Evolutionary conservation across 2,329 filamentous ascomycete genomes (phyloP).

Genomic region (Rachicladosporium sp.): DNA sequence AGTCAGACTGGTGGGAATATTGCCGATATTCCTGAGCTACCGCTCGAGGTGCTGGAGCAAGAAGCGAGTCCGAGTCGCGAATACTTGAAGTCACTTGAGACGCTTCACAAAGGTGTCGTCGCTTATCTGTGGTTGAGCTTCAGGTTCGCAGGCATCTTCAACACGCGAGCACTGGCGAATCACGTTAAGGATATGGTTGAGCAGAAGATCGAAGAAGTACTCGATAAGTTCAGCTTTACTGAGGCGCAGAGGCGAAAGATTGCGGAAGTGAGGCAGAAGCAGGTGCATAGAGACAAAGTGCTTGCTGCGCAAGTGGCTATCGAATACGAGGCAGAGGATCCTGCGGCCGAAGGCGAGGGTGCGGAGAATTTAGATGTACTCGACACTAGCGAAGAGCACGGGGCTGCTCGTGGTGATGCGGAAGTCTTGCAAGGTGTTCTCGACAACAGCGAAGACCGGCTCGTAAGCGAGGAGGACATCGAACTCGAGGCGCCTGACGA

Average conservation of each 20-base stretch:
- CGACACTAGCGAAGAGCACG: background rate
- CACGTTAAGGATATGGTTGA: slow-evolving; percentile 71
- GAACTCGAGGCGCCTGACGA: slow-evolving; percentile 11
- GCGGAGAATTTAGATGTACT: too few species aligned
- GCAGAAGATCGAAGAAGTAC: slow-evolving; percentile 54
- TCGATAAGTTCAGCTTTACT: slow-evolving; percentile 44
- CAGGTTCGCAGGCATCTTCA: slow-evolving; percentile 71
- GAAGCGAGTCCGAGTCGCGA: slow-evolving; percentile 31
- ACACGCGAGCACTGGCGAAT: slow-evolving; percentile 60
- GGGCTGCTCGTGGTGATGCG: background rate
- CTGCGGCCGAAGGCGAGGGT: slow-evolving; percentile 6
- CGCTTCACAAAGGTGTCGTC: slow-evolving; percentile 68
- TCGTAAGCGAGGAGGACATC: slow-evolving; percentile 17
- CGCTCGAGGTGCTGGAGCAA: slow-evolving; percentile 60
- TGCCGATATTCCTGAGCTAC: slow-evolving; percentile 56
- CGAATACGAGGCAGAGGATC: slow-evolving; percentile 4
- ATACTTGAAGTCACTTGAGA: slow-evolving; percentile 60
- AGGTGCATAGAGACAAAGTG: slow-evolving; percentile 11
- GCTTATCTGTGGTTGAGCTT: slow-evolving; percentile 91
- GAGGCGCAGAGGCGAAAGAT: slow-evolving; percentile 16
- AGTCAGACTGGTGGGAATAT: slow-evolving; percentile 54
- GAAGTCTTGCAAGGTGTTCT: slow-evolving; percentile 12
- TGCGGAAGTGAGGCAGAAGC: slow-evolving; percentile 16
- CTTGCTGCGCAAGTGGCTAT: background rate
- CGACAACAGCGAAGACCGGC: slow-evolving; percentile 16